Conservation (phyloP, 2,329 filamentous ascomycete species). For the Geosmithia putterillii region DNA sequence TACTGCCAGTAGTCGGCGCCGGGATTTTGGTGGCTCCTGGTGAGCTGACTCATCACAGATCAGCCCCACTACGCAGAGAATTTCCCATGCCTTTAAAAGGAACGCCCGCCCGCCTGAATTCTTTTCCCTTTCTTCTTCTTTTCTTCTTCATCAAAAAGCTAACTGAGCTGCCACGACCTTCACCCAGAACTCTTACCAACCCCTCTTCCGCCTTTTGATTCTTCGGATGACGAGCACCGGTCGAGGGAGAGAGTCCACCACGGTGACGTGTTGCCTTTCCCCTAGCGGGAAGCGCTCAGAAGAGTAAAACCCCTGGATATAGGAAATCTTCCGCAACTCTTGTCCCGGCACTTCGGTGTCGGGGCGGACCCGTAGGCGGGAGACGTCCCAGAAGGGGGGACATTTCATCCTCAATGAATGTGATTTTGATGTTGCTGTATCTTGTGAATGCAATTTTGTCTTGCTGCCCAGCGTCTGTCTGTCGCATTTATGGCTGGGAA, state of each 20-base stretch:
- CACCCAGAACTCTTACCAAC: slow-evolving; percentile 27
- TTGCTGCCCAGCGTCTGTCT: too few relatives aligned
- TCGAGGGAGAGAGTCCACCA: slow-evolving; percentile 11
- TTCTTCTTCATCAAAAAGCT: slow-evolving; percentile 50
- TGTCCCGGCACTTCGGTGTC: too few relatives aligned
- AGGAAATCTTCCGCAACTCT: slow-evolving; percentile 45
- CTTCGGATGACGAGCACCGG: background rate
- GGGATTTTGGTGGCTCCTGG: too few relatives aligned
- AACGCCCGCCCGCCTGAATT: too few relatives aligned
- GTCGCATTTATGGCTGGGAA: too few relatives aligned
- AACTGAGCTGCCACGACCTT: slow-evolving; percentile 52
- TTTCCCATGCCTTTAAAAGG: too few relatives aligned
- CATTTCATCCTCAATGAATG: slow-evolving; percentile 19
- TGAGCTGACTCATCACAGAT: too few relatives aligned
- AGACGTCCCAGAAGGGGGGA: slow-evolving; percentile 50
- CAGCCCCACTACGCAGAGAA: too few relatives aligned
- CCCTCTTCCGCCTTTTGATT: background rate
- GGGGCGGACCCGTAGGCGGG: slow-evolving; percentile 35
- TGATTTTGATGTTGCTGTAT: background rate
- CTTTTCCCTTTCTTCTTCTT: slow-evolving; percentile 17
- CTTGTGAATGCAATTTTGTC: too few relatives aligned
- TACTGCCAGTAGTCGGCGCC: too few relatives aligned
- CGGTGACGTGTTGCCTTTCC: slow-evolving; percentile 53
- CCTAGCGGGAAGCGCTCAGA: slow-evolving; percentile 37
- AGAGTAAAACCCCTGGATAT: slow-evolving; percentile 48